Evolutionary conservation across 495 filamentous ascomycete genomes (phyloP).

Genomic region (Articulospora tetracladia): DNA sequence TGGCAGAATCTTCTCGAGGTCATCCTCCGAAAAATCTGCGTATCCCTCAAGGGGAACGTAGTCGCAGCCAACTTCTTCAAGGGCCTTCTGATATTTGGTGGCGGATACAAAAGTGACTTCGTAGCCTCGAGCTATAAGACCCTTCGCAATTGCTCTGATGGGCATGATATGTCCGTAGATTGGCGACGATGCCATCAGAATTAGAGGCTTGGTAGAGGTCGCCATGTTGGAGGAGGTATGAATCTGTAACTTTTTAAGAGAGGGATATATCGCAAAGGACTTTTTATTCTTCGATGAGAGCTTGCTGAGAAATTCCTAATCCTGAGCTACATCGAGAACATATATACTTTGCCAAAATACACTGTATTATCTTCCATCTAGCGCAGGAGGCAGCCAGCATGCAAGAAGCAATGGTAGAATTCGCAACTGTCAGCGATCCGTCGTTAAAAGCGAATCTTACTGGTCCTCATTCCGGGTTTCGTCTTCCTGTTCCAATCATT

Average conservation of each 20-base stretch:
- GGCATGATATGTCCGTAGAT: conserved; percentile 31
- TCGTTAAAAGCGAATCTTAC: too few species aligned
- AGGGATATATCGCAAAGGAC: background rate
- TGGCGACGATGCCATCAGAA: conserved; percentile 26
- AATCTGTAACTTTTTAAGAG: background rate
- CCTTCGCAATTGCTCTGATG: conserved; percentile 25
- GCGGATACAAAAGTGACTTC: conserved; percentile 29
- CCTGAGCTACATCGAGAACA: too few species aligned
- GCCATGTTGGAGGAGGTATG: background rate
- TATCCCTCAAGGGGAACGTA: conserved; percentile 28
- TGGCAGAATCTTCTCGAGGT: conserved; percentile 11
- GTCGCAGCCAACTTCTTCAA: conserved; percentile 25
- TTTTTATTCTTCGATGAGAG: too few species aligned
- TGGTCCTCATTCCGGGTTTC: too few species aligned
- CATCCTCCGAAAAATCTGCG: conserved; percentile 25
- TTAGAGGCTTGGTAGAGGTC: background rate
- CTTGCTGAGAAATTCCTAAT: too few species aligned
- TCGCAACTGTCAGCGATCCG: too few species aligned
- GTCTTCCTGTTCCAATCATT: too few species aligned
- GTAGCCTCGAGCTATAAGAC: conserved; percentile 23
- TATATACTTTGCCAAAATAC: too few species aligned
- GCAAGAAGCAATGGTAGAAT: too few species aligned
- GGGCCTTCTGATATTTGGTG: conserved; percentile 23
- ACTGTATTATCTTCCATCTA: too few species aligned
- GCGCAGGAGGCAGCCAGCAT: too few species aligned